Conservation (phyloP, 2,329 filamentous ascomycete species). For the Fusarium vanettenii region DNA sequence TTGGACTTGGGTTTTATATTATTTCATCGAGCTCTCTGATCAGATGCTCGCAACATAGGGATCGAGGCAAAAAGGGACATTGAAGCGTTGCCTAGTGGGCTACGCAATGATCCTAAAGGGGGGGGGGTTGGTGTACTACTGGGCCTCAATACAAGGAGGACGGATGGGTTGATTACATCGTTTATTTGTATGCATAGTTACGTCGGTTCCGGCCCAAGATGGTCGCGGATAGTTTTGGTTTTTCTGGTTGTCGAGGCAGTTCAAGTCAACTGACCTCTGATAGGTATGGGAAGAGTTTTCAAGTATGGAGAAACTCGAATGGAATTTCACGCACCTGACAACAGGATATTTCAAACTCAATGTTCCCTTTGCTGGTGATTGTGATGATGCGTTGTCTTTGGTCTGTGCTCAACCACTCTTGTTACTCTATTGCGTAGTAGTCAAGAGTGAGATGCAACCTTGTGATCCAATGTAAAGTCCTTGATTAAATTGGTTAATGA, state of each 20-base stretch:
- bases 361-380: background rate
- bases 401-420: background rate
- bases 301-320: constrained; percentile 21
- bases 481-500: background rate
- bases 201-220: constrained; percentile 15
- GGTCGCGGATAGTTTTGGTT: constrained; percentile 12
- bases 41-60: constrained; percentile 7
- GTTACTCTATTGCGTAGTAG: background rate
- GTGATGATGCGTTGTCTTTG: constrained; percentile 3
- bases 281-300: constrained; percentile 17
- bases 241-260: constrained; percentile 13
- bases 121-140: constrained; percentile 5
- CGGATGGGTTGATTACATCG: constrained; percentile 9
- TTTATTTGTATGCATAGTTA: constrained; percentile 26
- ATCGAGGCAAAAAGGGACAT: constrained; percentile 19
- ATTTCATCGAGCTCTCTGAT: constrained; percentile 1
- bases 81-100: background rate
- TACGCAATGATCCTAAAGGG: background rate
- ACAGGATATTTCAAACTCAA: constrained; percentile 11
- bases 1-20: constrained; percentile 3
- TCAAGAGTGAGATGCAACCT: background rate
- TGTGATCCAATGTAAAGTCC: background rate
- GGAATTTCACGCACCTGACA: constrained; percentile 14
- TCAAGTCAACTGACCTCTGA: constrained; percentile 6
- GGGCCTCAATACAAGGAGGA: constrained; percentile 13